A percentile compares a stretch with the other conserved stretches of the same genome.
phyloP scores from a whole-genome alignment of 2,329 filamentous ascomycete genomes.

The Purpureocillium takamizusanense region DNA sequence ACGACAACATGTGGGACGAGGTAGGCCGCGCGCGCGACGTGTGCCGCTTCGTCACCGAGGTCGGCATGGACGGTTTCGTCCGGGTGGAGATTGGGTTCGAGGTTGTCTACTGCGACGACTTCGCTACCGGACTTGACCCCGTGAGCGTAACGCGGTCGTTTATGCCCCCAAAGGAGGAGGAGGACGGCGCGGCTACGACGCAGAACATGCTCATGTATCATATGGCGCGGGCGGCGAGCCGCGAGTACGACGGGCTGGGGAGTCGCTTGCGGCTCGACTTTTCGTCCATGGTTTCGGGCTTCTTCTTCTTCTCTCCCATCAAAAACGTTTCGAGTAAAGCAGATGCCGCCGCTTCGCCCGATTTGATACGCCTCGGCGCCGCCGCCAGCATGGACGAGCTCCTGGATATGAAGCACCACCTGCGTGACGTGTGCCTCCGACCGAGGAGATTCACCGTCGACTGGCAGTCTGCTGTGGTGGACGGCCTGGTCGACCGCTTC shows the following conservation, averaged over 20 bases:
- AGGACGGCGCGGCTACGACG: constrained; percentile 8
- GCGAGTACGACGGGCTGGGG: constrained; percentile 37
- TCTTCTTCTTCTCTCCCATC: constrained; percentile 43
- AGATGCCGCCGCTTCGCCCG: constrained; percentile 17
- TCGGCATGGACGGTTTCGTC: constrained; percentile 55
- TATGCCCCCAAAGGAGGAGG: too few relatives aligned
- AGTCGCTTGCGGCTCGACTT: constrained; percentile 35
- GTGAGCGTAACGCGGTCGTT: constrained; percentile 7
- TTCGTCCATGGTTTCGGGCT: constrained; percentile 40
- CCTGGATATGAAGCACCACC: constrained; percentile 27
- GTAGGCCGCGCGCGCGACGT: constrained; percentile 40
- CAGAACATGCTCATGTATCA: constrained; percentile 23
- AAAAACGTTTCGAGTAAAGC: constrained; percentile 39
- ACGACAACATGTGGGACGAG: constrained; percentile 32
- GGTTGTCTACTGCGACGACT: constrained; percentile 55
- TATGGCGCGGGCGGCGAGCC: constrained; percentile 29
- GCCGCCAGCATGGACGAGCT: constrained; percentile 20
- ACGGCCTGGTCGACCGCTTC: constrained; percentile 58
- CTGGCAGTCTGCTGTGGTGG: constrained; percentile 59
- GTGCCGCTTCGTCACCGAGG: constrained; percentile 42
- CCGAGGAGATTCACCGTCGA: constrained; percentile 29
- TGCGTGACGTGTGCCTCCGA: constrained; percentile 31
- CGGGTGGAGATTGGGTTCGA: constrained; percentile 65
- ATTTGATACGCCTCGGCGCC: constrained; percentile 22
- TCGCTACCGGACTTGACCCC: constrained; percentile 32